Evolutionary conservation across 306 rosid species (phyloP), one percentile per base, ranked within the genome.

Genomic region (Lagenaria siceraria): DNA sequence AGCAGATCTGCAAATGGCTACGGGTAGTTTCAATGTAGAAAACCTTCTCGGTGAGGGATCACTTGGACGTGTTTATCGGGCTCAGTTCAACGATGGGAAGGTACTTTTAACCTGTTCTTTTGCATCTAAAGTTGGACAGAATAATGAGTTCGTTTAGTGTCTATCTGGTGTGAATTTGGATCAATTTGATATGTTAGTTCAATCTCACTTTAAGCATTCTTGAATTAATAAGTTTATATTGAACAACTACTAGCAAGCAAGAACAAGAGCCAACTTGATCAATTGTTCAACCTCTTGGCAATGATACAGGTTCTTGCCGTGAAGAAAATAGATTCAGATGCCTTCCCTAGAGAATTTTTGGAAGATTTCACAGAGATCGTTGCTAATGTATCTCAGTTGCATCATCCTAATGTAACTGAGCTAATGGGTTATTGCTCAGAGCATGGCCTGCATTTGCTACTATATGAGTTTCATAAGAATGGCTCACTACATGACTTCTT

Each of bases 1-100:
- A 79, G 98, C 97, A 61, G 99, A 96, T 83, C 84, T 96, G 84
- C 99, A 96, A 87, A 85, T 96, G 81, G 97, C 99, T 82, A 92
- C 98, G n/a, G 97, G 91, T 74, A 92, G 97, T 90, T 96, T 96
- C 86, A 90, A 85, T 76, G 85, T 86, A 56, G 99, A 96, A 61
- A 89, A 90, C 77, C 98, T 92, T 77, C 87, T 92, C 27, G 99
- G 97, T 29, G 98, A 92, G 82, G 99, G 97, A 46, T 88, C 93
- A 72, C 87, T 92, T 85, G 99, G 99, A 55, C 97, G 98, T 2
- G 97, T 96, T 77, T 96, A 92, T 81, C 93, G 92, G 33, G 98
- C 93, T 83, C 92, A 89, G 81, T 89, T 92, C 70, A 90, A 88
- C 69, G 97, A 92, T 65, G 98, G 98, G 59, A 87, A 96, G 98